A percentile compares a stretch with the other conserved stretches of the same genome.
phyloP scores from a whole-genome alignment of 805 yeast species.

The Pichia nanzhaoensis region DNA sequence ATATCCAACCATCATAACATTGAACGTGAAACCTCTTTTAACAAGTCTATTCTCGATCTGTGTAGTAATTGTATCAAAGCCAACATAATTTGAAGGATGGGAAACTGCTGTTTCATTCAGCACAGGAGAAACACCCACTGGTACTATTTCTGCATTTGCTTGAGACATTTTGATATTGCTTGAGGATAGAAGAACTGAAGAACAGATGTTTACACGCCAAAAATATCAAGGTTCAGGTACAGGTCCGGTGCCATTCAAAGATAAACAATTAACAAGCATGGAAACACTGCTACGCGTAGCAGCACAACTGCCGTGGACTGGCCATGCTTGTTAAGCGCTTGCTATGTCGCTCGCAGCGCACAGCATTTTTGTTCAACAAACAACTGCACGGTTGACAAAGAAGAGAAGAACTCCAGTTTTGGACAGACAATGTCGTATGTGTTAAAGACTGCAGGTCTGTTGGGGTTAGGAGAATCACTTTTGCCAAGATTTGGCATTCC shows the following conservation, averaged over 20 bases:
- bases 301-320: background rate
- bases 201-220: too few species aligned
- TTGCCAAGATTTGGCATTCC: slow-evolving; percentile 17
- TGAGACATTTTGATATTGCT: background rate
- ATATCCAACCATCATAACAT: slow-evolving; percentile 87
- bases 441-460: slow-evolving; percentile 11
- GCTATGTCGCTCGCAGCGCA: too few species aligned
- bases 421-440: slow-evolving; percentile 11
- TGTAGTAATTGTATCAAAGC: slow-evolving; percentile 91
- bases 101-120: slow-evolving; percentile 10
- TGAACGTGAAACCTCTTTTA: slow-evolving; percentile 91
- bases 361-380: too few species aligned
- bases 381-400: too few species aligned
- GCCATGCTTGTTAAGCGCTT: background rate
- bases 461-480: slow-evolving; percentile 13
- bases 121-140: background rate
- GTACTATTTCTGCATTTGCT: background rate
- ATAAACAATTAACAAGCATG: background rate
- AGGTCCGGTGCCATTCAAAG: too few species aligned
- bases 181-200: too few species aligned
- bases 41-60: slow-evolving; percentile 90
- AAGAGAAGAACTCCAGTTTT: background rate
- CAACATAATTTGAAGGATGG: slow-evolving; percentile 78
- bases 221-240: too few species aligned
- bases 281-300: slow-evolving; percentile 2